These are phyloP conservation scores for Anisodus acutangulus DNA, from an alignment of 257 asterid species.

Conservation along the genomic window DNA sequence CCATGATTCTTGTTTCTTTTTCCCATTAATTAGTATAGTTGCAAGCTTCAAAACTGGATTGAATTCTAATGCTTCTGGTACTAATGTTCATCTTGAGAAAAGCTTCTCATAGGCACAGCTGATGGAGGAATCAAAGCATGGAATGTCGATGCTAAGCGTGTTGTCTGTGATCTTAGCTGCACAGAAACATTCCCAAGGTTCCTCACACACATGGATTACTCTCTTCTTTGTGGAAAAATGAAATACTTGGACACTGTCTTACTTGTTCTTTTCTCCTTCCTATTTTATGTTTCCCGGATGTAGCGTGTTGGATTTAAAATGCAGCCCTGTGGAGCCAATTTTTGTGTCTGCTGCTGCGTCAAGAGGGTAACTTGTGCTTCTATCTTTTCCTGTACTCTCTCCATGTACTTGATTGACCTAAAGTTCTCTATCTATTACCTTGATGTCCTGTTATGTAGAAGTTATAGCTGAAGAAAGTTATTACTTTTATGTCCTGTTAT, in stretches of 20 bases:
- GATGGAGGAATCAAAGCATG: slow-evolving; percentile 98
- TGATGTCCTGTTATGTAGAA: not conserved
- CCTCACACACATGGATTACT: slow-evolving; percentile 29
- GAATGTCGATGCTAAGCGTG: slow-evolving; percentile 96
- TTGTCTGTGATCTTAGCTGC: slow-evolving; percentile 88
- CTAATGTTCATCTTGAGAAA: slow-evolving; percentile 52
- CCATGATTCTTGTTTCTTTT: slow-evolving; percentile 30
- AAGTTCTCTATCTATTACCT: not conserved
- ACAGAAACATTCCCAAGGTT: slow-evolving; percentile 84
- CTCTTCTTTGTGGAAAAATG: slow-evolving; percentile 33
- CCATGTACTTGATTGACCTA: not conserved
- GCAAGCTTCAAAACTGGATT: slow-evolving; percentile 37
- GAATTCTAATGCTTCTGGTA: slow-evolving; percentile 42
- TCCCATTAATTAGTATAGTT: slow-evolving; percentile 27
- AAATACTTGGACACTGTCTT: slow-evolving; percentile 29
- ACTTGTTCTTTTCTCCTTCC: slow-evolving; percentile 11
- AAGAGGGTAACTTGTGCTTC: slow-evolving; percentile 55
- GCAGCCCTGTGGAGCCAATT: slow-evolving; percentile 99
- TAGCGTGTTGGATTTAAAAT: slow-evolving; percentile 95
- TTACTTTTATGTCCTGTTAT: not conserved
- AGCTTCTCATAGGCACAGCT: slow-evolving; percentile 99
- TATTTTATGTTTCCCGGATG: slow-evolving; percentile 37
- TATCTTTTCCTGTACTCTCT: slow-evolving; percentile 28
- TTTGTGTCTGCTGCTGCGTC: slow-evolving; percentile 98
- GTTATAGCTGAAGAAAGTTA: not conserved